Conservation (phyloP, 805 yeast species). For the Schizosaccharomyces octosporus region DNA sequence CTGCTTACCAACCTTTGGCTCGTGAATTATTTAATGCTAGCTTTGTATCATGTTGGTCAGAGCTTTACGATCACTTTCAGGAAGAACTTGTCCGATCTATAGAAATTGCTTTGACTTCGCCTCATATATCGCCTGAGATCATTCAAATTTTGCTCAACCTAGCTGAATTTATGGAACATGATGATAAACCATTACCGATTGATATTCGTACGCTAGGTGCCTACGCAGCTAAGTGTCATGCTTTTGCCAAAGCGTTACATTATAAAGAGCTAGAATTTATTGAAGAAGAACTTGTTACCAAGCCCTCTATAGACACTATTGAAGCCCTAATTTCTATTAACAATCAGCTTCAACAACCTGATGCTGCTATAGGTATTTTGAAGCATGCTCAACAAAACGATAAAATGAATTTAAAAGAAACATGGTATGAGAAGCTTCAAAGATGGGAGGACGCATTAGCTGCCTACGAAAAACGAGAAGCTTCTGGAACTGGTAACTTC, state of each 20-base stretch:
- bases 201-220: slow-evolving; percentile 74
- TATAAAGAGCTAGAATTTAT: slow-evolving; percentile 87
- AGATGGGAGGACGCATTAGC: slow-evolving; percentile 94
- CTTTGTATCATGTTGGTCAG: slow-evolving; percentile 89
- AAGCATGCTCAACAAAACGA: slow-evolving; percentile 76
- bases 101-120: slow-evolving; percentile 67
- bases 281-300: slow-evolving; percentile 25
- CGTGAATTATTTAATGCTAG: slow-evolving; percentile 80
- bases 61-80: slow-evolving; percentile 65
- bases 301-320: slow-evolving; percentile 66
- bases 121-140: slow-evolving; percentile 86
- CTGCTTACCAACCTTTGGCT: slow-evolving; percentile 68
- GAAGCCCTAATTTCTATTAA: slow-evolving; percentile 81
- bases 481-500: slow-evolving; percentile 29
- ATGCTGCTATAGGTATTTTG: slow-evolving; percentile 90
- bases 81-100: slow-evolving; percentile 70
- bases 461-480: slow-evolving; percentile 64
- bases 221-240: slow-evolving; percentile 86
- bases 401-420: slow-evolving; percentile 63
- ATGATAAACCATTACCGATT: slow-evolving; percentile 78
- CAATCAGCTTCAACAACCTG: slow-evolving; percentile 84
- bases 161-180: slow-evolving; percentile 94
- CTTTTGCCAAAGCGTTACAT: slow-evolving; percentile 89
- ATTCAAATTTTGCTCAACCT: slow-evolving; percentile 69
- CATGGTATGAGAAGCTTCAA: slow-evolving; percentile 92